Conservation (phyloP, 768 basidiomycete species). For the Auriculariales sp. region DNA sequence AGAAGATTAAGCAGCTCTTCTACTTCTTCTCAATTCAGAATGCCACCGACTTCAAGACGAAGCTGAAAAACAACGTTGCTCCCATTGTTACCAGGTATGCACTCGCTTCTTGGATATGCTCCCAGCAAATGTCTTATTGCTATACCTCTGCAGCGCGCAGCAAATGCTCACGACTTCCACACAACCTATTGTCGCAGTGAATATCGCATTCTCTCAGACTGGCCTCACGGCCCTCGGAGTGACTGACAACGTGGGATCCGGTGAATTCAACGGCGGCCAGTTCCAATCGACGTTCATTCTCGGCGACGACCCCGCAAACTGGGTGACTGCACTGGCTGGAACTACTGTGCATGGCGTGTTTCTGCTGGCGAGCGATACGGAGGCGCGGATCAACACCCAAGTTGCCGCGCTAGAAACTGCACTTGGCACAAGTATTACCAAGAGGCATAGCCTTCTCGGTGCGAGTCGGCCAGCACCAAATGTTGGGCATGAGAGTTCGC, state of each 20-base stretch:
- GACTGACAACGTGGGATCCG: slow-evolving; percentile 23
- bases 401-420: neutral
- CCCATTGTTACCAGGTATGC: slow-evolving; percentile 35
- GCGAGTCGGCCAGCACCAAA: neutral
- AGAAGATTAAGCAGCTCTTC: slow-evolving; percentile 37
- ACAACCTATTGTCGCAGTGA: slow-evolving; percentile 27
- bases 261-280: slow-evolving; percentile 28
- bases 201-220: slow-evolving; percentile 38
- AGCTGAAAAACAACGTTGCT: slow-evolving; percentile 23
- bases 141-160: slow-evolving; percentile 2
- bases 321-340: slow-evolving; percentile 30
- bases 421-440: neutral
- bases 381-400: neutral
- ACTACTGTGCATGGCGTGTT: slow-evolving; percentile 34
- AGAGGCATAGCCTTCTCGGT: neutral
- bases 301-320: slow-evolving; percentile 21
- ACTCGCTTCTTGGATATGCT: slow-evolving; percentile 21
- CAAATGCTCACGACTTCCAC: slow-evolving; percentile 12
- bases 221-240: slow-evolving; percentile 29
- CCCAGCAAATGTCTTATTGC: neutral
- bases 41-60: slow-evolving; percentile 25
- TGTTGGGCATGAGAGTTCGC: neutral
- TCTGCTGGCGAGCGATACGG: slow-evolving; percentile 25
- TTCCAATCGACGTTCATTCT: slow-evolving; percentile 23
- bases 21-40: slow-evolving; percentile 38